Evolutionary conservation across 1,284 basidiomycete species (phyloP), one percentile per base, ranked within the genome.

Genomic region (Irpex lacteus): DNA sequence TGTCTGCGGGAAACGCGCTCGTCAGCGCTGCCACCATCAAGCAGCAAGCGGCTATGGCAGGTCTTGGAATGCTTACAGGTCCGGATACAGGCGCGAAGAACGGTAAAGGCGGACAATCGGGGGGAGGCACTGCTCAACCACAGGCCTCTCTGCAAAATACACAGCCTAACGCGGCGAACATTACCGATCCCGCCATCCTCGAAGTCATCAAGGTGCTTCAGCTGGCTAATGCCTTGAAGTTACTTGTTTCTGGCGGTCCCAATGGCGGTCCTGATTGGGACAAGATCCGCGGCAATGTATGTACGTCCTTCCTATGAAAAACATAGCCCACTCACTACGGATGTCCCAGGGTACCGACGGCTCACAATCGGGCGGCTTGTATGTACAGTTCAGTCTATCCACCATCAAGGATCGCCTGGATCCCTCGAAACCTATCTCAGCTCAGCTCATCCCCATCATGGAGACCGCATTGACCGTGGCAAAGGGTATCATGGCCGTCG

Each of bases 161-260:
- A 6, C 54, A 56, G 54, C 26, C 54, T 18, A 56, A 37, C 32
- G 26, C 54, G 18, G 54, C 54, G 7, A 56, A 56, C 54, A 32
- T 36, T 9, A 32, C 54, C 21, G 54, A 56, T 18, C 54, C 54
- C 21, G 54, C 9, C 32, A 13, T 32, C 18, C 54, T 34, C 2
- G 54, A 56, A 21, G 54, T 37, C 19, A 56, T 3, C 54, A 56
- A 56, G 54, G 54, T 56, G 54, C 21, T 56, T 15, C 54, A 56
- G 32, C 54, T 56, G 13, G 26, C 54, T 21, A 56, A 56, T 37
- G 34, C 54, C 9, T 36, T 52, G 50, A 11, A 52, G 19, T n/a
- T 52, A 8, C 50, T 52, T 52, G 50, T 52, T 21, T n/a, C 15
- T 56, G 54, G 54, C 11, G 54, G 54, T 21, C 54, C 54, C 32